These are phyloP conservation scores for Pelargonium hybrid DNA, from an alignment of 441 rosid genomes.

Conservation along the genomic window DNA sequence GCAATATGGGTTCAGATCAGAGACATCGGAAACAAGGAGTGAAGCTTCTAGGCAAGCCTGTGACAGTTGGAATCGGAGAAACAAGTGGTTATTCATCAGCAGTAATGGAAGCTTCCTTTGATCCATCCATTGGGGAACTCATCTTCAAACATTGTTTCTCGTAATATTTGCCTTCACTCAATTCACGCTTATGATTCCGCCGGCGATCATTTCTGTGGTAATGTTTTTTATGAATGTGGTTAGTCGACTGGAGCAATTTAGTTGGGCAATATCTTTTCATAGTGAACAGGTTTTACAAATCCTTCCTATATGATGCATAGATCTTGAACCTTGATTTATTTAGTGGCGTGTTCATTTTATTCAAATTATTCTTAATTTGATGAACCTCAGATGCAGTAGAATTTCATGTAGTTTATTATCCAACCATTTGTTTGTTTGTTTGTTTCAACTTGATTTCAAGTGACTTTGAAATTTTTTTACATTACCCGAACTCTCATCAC, in stretches of 20 bases:
- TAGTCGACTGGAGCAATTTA: too few species aligned
- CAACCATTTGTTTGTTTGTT: too few species aligned
- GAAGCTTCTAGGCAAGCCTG: conserved; percentile 61
- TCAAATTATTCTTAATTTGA: too few species aligned
- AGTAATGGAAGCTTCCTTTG: conserved; percentile 48
- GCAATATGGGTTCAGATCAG: conserved; percentile 31
- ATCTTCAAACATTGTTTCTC: conserved; percentile 31
- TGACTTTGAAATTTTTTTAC: too few species aligned
- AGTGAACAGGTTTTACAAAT: neutral
- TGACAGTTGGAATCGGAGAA: conserved; percentile 28
- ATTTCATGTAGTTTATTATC: too few species aligned
- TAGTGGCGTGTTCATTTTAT: neutral
- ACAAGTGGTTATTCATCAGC: conserved; percentile 24
- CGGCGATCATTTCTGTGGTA: neutral
- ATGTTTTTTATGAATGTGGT: neutral
- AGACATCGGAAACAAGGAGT: conserved; percentile 92
- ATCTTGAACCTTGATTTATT: too few species aligned
- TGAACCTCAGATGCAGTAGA: too few species aligned
- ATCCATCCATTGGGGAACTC: conserved; percentile 56
- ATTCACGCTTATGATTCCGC: neutral
- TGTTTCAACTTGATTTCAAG: too few species aligned
- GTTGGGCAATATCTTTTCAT: neutral
- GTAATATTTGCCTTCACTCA: conserved; percentile 11
- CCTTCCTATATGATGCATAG: neutral
- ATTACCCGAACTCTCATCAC: too few species aligned